Base-by-base conservation (phyloP, 371 early-diverging fungal genomes). In the Choanephora cucurbitarum region DNA sequence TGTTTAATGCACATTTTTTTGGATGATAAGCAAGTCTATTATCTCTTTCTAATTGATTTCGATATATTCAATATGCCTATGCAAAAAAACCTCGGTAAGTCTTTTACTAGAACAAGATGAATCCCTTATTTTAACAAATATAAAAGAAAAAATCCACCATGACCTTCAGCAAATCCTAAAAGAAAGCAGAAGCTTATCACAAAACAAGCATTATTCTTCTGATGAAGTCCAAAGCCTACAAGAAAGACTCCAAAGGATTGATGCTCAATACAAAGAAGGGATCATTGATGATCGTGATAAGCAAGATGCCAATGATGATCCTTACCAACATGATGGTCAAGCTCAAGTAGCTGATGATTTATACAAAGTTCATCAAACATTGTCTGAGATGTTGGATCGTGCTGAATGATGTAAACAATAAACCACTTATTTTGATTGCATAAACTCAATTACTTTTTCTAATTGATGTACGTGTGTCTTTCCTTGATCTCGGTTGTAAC, bases 261-360 rank as follows among this genome's bases (percentile, higher is more conserved):
- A 72, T 48, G 57, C 57, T 11, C 45, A 60, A 47, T 72, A 72
- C 42, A 58, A 60, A 24, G 60, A 67, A 55, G 68, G 63, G 13
- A 49, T 66, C 13, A 48, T 69, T 23, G 58, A 64, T 48, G 58
- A 62, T 18, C 56, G 49, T 33, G 18, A 62, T 17, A 37, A 40
- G 15, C 17, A 41, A 10, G 44, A 61, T 10, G 37, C 34, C 2
- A 37, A 53, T 21, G 67, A 57, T 48, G 65, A 71, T 23, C 69
- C 69, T 17, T 69, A 73, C 45, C 67, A 69, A 39, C 50, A 54
- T 31, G 37, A 49, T 11, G 67, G 69, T 9, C 64, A 73, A 56
- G 73, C 52, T 15, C 51, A 58, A 34, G 39, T 73, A 18, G 67
- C 70, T 18, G 56, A 67, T 10, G 69, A 69, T 18, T 44, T 73